A percentile compares a stretch with the other conserved stretches of the same genome.
These are phyloP conservation scores for Rhodomyrtus psidioides DNA, from an alignment of 441 rosid species.

Conservation along the genomic window DNA sequence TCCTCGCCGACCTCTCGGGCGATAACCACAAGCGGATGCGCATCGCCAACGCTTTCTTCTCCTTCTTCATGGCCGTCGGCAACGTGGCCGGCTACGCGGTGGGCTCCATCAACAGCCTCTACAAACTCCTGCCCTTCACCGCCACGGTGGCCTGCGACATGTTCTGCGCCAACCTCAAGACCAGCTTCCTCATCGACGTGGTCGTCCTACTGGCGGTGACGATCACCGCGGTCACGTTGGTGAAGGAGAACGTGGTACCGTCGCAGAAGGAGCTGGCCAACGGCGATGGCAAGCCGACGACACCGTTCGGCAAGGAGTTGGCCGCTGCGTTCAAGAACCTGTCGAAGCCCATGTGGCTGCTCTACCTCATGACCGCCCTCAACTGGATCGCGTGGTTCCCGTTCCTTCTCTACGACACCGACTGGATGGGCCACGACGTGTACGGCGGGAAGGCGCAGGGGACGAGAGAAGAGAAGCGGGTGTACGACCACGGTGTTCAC, in stretches of 20 bases:
- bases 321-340: conserved; percentile 37
- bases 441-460: conserved; percentile 57
- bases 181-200: conserved; percentile 66
- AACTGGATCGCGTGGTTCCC: conserved; percentile 96
- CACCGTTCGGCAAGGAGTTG: conserved; percentile 35
- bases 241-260: conserved; percentile 39
- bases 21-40: conserved; percentile 43
- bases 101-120: conserved; percentile 45
- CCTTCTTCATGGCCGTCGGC: conserved; percentile 94
- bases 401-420: conserved; percentile 76
- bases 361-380: conserved; percentile 65
- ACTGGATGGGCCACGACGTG: conserved; percentile 92
- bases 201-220: conserved; percentile 28
- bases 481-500: conserved; percentile 54
- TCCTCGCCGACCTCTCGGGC: conserved; percentile 75
- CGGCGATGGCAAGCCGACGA: background rate
- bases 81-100: conserved; percentile 79
- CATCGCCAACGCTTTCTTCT: conserved; percentile 44
- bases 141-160: conserved; percentile 58
- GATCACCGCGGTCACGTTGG: conserved; percentile 30
- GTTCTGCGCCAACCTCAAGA: conserved; percentile 88
- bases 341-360: conserved; percentile 69
- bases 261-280: conserved; percentile 6
- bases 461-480: conserved; percentile 5
- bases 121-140: conserved; percentile 57